Evolutionary conservation across 164 flowering plant species (phyloP).

Genomic region (Tetracentron sinense): DNA sequence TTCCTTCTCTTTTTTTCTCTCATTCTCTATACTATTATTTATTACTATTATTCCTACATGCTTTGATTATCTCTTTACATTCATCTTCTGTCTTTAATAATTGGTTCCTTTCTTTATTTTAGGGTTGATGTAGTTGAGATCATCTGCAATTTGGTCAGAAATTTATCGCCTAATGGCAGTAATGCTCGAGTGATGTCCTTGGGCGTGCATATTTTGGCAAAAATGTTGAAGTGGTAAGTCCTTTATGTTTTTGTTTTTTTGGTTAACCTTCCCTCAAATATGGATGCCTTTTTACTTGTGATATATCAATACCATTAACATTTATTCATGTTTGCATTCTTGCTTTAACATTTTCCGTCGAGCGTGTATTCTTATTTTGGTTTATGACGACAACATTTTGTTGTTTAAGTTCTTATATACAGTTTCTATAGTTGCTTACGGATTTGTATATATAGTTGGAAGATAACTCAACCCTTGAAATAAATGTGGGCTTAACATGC

Average conservation of each 20-base stretch:
- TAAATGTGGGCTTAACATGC: no score
- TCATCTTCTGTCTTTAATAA: not conserved
- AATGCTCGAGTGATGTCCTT: conserved; percentile 54
- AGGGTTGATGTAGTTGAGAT: conserved; percentile 70
- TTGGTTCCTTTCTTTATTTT: conserved; percentile 13
- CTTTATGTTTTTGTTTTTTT: conserved; percentile 1
- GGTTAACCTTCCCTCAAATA: not conserved
- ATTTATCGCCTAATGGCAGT: conserved; percentile 35
- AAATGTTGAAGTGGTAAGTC: conserved; percentile 69
- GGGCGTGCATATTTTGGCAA: conserved; percentile 60
- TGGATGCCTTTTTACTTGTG: no score
- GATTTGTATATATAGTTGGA: no score
- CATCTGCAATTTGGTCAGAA: conserved; percentile 56
- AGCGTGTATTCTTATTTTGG: no score
- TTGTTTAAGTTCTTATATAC: no score
- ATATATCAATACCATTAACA: no score
- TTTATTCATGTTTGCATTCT: no score
- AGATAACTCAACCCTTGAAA: no score
- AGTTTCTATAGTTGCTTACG: no score
- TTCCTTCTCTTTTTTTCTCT: not conserved
- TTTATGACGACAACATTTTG: no score
- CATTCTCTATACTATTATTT: not conserved
- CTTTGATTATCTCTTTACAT: not conserved
- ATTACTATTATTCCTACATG: not conserved
- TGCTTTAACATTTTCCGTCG: no score